Conservation (phyloP, 129 eudicot genomes). For the Chrysanthemum lavandulifolium region DNA sequence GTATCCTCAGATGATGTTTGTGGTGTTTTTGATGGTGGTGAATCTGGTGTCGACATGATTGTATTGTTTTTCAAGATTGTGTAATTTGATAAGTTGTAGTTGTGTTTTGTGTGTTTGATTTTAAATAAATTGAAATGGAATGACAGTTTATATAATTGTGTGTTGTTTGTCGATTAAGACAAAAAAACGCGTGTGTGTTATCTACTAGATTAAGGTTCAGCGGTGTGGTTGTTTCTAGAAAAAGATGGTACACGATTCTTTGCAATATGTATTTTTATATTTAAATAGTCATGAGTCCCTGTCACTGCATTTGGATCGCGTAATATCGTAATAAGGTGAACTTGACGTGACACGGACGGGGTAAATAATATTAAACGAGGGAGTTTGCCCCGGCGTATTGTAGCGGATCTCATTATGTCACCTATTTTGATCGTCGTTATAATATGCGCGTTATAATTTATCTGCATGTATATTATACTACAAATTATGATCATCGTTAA, state of each 20-base stretch:
- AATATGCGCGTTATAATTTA: too few relatives aligned
- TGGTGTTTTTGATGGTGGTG: conserved; percentile 24
- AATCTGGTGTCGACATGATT: conserved; percentile 24
- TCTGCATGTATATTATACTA: too few relatives aligned
- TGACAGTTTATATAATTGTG: not conserved
- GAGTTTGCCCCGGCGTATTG: too few relatives aligned
- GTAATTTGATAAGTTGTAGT: too few relatives aligned
- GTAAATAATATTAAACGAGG: too few relatives aligned
- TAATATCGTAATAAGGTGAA: too few relatives aligned
- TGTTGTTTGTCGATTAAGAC: not conserved
- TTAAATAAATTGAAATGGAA: not conserved
- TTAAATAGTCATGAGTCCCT: not conserved
- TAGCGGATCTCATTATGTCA: too few relatives aligned
- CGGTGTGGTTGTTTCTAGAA: conserved; percentile 24
- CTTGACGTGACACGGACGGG: too few relatives aligned
- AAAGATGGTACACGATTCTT: not conserved
- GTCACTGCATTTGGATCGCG: not conserved
- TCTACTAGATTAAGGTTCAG: conserved; percentile 34
- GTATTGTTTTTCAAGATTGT: not conserved
- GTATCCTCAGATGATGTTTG: conserved; percentile 14
- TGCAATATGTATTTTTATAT: too few relatives aligned
- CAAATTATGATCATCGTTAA: too few relatives aligned
- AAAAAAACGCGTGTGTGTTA: conserved; percentile 27
- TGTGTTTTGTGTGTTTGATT: not conserved
- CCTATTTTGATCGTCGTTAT: too few relatives aligned